Evolutionary conservation across 2,329 filamentous ascomycete genomes (phyloP), one percentile per base, ranked within the genome.

Genomic region (Monosporascus sp.): DNA sequence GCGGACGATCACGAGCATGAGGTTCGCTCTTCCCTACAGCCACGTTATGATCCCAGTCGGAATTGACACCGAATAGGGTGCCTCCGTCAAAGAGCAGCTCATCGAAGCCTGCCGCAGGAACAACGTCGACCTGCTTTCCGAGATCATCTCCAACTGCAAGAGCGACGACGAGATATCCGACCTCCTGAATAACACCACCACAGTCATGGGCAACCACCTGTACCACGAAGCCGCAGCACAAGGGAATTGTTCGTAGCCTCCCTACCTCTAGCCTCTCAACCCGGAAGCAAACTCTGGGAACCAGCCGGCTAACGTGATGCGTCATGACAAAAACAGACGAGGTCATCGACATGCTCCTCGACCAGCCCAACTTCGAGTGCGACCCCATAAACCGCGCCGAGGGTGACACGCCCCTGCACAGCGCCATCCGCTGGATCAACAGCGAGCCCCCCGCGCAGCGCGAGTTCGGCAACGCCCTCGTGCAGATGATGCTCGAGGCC

Each of bases 51-150:
- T 14, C 18, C 18, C 5, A 43, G 18, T 20, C 9, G 7, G 43
- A 14, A 7, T 25, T 46, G 24, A 51, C 41, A 54, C 64, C 4
- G 31, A 2, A 35, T 35, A 96, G 88, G 94, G 93, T 69, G 93
- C 93, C 62, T 89, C 89, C 55, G 83, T 86, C 47, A 81, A 86
- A 70, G 93, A 97, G 76, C 82, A 89, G 66, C 82, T 97, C 63
- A 84, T 97, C 73, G 93, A 96, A 77, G 90, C 94, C 64, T 96
- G 89, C 75, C 90, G 93, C 57, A 84, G 91, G 67, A 93, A 97
- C 80, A 97, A 97, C 74, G 86, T 86, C 61, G 87, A 93, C 51
- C 84, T 97, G 56, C 83, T 97, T 53, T 74, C 82, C 63, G 87
- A 94, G 64, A 81, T 92, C 53, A 79, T 97, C 61, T 73, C 80